Evolutionary conservation across 805 yeast genomes (phyloP).

Genomic region (Ogataea haglerorum): DNA sequence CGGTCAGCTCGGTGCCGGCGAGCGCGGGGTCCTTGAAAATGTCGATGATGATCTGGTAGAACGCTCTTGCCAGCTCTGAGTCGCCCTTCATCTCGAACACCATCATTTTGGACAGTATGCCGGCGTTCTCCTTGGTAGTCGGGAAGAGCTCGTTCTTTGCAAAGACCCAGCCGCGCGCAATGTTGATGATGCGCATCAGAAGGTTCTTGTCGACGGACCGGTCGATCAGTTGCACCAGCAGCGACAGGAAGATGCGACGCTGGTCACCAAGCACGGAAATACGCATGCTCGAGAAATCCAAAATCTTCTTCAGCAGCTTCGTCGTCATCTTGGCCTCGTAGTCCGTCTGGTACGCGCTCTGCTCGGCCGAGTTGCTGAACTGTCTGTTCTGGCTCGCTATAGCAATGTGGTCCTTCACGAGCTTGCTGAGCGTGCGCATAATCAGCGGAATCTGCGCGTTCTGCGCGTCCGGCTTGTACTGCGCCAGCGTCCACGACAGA

Average conservation of each 20-base stretch:
- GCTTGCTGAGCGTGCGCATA: constrained; percentile 83
- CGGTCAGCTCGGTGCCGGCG: constrained; percentile 83
- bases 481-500: constrained; percentile 74
- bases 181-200: constrained; percentile 66
- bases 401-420: constrained; percentile 82
- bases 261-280: constrained; percentile 90
- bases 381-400: constrained; percentile 48
- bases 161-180: constrained; percentile 89
- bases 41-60: constrained; percentile 81
- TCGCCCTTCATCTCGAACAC: constrained; percentile 88
- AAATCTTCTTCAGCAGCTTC: constrained; percentile 66
- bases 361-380: constrained; percentile 19
- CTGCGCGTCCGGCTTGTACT: constrained; percentile 66
- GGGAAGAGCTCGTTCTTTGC: constrained; percentile 82
- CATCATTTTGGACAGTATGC: constrained; percentile 88
- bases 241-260: constrained; percentile 79
- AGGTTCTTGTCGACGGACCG: constrained; percentile 77
- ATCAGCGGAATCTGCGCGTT: constrained; percentile 73
- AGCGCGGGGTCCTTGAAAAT: constrained; percentile 78
- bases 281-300: constrained; percentile 74
- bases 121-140: constrained; percentile 93
- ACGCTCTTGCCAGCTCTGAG: constrained; percentile 67
- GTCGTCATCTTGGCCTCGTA: constrained; percentile 80
- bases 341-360: constrained; percentile 37
- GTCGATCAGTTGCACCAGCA: constrained; percentile 87